These are phyloP conservation scores for Ogataea pini DNA, from an alignment of 805 yeast genomes.

Conservation along the genomic window DNA sequence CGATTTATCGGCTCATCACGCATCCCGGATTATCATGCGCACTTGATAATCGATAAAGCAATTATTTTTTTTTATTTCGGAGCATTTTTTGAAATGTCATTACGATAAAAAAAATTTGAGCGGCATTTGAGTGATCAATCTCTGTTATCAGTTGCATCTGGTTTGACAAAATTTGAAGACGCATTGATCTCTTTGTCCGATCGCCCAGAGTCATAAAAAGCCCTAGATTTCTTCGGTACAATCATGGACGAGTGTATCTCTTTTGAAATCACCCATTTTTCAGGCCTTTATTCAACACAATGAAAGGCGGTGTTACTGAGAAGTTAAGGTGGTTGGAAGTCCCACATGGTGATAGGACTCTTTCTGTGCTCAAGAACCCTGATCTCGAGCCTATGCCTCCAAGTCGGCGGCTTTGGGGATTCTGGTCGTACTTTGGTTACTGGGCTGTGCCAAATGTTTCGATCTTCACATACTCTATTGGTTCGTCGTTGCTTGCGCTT, in stretches of 20 bases:
- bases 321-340: slow-evolving; percentile 9
- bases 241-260: background rate
- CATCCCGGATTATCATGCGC: background rate
- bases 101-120: background rate
- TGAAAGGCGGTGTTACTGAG: slow-evolving; percentile 1
- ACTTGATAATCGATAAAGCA: background rate
- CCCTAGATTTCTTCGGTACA: background rate
- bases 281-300: background rate
- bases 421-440: slow-evolving; percentile 40
- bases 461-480: slow-evolving; percentile 12
- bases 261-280: background rate
- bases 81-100: background rate
- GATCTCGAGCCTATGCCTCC: slow-evolving; percentile 47
- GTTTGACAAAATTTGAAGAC: background rate
- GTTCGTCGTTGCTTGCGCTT: slow-evolving; percentile 11
- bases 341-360: slow-evolving; percentile 3
- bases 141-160: background rate
- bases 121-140: background rate
- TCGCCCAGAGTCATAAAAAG: background rate
- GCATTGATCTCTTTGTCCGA: background rate
- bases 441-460: slow-evolving; percentile 37
- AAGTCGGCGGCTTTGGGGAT: slow-evolving; percentile 45
- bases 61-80: background rate
- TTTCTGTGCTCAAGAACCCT: slow-evolving; percentile 15
- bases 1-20: background rate